A percentile compares a stretch with the other conserved stretches of the same genome.
Conservation (phyloP, 805 yeast species). For the Lipomyces oligophaga region DNA sequence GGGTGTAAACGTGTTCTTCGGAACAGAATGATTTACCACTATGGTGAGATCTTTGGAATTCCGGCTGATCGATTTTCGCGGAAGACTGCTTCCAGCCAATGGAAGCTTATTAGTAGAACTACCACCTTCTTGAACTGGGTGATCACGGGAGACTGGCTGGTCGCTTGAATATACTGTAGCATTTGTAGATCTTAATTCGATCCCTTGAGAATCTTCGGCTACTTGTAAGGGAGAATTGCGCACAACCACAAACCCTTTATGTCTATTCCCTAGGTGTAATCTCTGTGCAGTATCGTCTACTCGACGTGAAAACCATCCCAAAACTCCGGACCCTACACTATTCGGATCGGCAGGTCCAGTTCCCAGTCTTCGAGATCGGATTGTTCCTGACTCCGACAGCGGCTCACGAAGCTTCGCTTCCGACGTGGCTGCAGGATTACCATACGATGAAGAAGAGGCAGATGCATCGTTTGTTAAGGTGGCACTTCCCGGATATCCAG, state of each 20-base stretch:
- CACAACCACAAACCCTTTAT: constrained; percentile 31
- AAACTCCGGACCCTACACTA: constrained; percentile 30
- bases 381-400: constrained; percentile 18
- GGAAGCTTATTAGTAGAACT: not conserved
- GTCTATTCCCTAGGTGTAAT: constrained; percentile 6
- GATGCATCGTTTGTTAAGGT: not conserved
- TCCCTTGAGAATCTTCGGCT: not conserved
- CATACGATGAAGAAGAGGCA: not conserved
- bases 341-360: constrained; percentile 34
- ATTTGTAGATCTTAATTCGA: not conserved
- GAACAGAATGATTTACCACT: constrained; percentile 18
- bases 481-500: not conserved
- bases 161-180: not conserved
- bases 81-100: too few species aligned
- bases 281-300: constrained; percentile 13
- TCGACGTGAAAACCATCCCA: constrained; percentile 28
- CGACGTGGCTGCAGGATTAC: not conserved
- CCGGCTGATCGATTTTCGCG: not conserved
- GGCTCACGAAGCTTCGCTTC: constrained; percentile 22
- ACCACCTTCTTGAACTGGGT: not conserved
- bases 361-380: constrained; percentile 25
- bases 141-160: not conserved
- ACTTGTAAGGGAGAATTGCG: constrained; percentile 27
- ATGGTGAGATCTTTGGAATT: not conserved
- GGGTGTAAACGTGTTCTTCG: constrained; percentile 23